phyloP scores from a whole-genome alignment of 495 filamentous ascomycete genomes.

The Pyrenula aspistea region DNA sequence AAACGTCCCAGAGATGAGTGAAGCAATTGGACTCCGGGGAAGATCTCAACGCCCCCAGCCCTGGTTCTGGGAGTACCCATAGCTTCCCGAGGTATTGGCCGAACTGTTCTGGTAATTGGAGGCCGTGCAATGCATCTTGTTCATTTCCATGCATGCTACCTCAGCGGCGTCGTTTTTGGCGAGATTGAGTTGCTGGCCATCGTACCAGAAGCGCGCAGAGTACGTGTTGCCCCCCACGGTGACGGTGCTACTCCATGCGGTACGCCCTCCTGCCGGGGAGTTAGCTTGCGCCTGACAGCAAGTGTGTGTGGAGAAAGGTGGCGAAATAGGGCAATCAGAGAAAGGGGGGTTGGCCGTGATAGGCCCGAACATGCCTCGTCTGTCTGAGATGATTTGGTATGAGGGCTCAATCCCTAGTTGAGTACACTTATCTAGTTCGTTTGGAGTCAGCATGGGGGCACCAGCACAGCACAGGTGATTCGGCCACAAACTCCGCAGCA shows the following conservation, averaged over 20 bases:
- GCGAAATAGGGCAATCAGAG: constrained; percentile 4
- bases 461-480: neutral
- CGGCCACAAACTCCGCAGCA: constrained; percentile 33
- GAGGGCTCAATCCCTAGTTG: constrained; percentile 5
- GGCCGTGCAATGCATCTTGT: neutral
- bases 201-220: constrained; percentile 79
- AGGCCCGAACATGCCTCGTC: constrained; percentile 48
- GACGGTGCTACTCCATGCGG: constrained; percentile 76
- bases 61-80: neutral
- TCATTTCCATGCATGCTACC: constrained; percentile 42
- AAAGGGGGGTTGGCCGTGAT: constrained; percentile 27
- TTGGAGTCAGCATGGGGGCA: constrained; percentile 1
- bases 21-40: neutral
- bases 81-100: neutral
- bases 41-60: neutral
- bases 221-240: constrained; percentile 41
- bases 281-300: constrained; percentile 9
- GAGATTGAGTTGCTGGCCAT: constrained; percentile 74
- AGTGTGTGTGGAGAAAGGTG: neutral
- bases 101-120: neutral
- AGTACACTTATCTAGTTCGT: constrained; percentile 1
- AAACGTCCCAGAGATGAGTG: constrained; percentile 3
- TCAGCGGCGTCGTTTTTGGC: constrained; percentile 87
- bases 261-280: constrained; percentile 59
- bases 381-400: constrained; percentile 65